These are phyloP conservation scores for Dactylonectria macrodidyma DNA, from an alignment of 2,329 filamentous ascomycete genomes.

Conservation along the genomic window DNA sequence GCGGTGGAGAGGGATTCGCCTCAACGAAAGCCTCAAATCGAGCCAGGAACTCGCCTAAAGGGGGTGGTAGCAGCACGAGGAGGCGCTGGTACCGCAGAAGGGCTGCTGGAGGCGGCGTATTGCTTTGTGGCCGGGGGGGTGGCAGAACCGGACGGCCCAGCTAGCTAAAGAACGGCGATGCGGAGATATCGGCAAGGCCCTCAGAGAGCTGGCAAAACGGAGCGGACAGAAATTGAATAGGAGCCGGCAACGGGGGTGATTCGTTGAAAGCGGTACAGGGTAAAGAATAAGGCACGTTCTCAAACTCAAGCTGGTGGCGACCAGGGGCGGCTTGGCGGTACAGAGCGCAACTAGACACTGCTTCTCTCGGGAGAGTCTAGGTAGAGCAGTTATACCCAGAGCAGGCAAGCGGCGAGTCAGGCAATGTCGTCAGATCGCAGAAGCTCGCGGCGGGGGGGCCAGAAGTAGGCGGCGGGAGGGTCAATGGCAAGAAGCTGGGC, in stretches of 20 bases:
- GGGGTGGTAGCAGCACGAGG: neutral
- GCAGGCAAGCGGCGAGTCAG: slow-evolving; percentile 25
- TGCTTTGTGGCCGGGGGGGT: slow-evolving; percentile 21
- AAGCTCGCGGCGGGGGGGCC: slow-evolving; percentile 17
- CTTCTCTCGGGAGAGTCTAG: neutral
- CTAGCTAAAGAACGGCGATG: slow-evolving; percentile 33
- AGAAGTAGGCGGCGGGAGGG: slow-evolving; percentile 12
- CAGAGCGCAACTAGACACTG: slow-evolving; percentile 11
- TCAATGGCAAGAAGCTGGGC: slow-evolving; percentile 27
- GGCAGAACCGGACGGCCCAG: slow-evolving; percentile 21
- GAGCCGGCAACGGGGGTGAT: slow-evolving; percentile 2
- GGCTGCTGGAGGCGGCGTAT: slow-evolving; percentile 11
- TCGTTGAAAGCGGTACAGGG: neutral
- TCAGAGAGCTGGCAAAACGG: slow-evolving; percentile 14
- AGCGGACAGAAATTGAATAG: slow-evolving; percentile 13
- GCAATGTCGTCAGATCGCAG: slow-evolving; percentile 14
- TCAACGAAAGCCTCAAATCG: slow-evolving; percentile 20
- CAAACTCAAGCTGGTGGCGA: slow-evolving; percentile 20
- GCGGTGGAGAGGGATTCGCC: slow-evolving; percentile 23
- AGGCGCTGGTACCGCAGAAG: slow-evolving; percentile 1
- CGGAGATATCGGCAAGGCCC: slow-evolving; percentile 34
- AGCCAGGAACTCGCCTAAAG: slow-evolving; percentile 11
- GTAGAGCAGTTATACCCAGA: slow-evolving; percentile 18
- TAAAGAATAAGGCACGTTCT: slow-evolving; percentile 20
- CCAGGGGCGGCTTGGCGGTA: slow-evolving; percentile 8